Evolutionary conservation across 2,329 filamentous ascomycete genomes (phyloP).

Genomic region (Tympanopsis confertula): DNA sequence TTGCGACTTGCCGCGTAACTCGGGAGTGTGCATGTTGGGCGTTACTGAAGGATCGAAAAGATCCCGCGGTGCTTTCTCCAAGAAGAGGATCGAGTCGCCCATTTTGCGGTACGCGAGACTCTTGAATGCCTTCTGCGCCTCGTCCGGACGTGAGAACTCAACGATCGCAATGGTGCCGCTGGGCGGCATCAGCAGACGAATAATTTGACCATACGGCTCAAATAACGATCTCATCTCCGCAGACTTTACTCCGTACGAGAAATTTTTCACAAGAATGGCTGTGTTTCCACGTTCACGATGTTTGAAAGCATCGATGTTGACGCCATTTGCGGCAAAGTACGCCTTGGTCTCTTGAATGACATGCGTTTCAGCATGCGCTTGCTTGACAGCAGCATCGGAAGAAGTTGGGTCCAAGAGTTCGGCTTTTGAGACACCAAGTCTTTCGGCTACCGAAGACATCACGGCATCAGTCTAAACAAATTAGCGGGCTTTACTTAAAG

Average conservation of each 20-base stretch:
- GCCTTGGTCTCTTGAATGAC: conserved; percentile 92
- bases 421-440: conserved; percentile 80
- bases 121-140: conserved; percentile 74
- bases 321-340: conserved; percentile 78
- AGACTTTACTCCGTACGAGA: conserved; percentile 69
- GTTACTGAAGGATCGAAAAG: conserved; percentile 41
- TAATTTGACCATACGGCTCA: conserved; percentile 73
- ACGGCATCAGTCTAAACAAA: conserved; percentile 59
- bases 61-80: conserved; percentile 84
- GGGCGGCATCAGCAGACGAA: conserved; percentile 80
- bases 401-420: conserved; percentile 92
- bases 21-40: conserved; percentile 13
- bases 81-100: conserved; percentile 79
- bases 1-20: conserved; percentile 16
- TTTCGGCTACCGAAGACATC: conserved; percentile 75
- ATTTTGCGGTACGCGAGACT: conserved; percentile 80
- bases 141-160: conserved; percentile 67
- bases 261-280: conserved; percentile 87
- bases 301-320: conserved; percentile 88
- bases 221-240: conserved; percentile 74
- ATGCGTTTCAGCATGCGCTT: conserved; percentile 91
- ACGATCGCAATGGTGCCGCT: conserved; percentile 88
- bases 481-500: conserved; percentile 1
- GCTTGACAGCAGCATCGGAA: conserved; percentile 85
- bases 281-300: conserved; percentile 72